Evolutionary conservation across 2,329 filamentous ascomycete species (phyloP).

Genomic region (Macrophomina tecta): DNA sequence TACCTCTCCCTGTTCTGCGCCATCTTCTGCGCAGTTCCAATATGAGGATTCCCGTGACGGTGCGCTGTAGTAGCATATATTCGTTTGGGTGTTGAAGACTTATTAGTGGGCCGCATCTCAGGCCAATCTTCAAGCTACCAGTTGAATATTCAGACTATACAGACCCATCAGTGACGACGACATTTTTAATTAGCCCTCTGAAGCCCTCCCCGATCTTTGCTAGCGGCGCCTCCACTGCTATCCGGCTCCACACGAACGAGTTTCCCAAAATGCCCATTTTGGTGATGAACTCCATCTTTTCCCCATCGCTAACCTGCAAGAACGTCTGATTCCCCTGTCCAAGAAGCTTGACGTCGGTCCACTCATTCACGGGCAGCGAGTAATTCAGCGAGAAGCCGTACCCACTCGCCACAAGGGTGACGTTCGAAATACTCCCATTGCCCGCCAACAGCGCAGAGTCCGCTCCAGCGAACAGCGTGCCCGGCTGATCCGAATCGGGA

Average conservation of each 20-base stretch:
- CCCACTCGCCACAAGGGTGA: constrained; percentile 48
- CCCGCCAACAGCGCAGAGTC: constrained; percentile 49
- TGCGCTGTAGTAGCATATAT: too few relatives aligned
- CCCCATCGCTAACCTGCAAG: constrained; percentile 39
- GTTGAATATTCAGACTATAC: neutral
- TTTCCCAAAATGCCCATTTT: constrained; percentile 52
- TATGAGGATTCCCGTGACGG: too few relatives aligned
- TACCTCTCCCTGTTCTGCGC: too few relatives aligned
- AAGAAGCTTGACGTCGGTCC: constrained; percentile 45
- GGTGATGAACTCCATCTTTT: constrained; percentile 46
- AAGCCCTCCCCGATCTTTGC: constrained; percentile 31
- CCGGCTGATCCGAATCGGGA: constrained; percentile 38
- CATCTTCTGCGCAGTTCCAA: too few relatives aligned
- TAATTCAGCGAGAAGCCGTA: constrained; percentile 50
- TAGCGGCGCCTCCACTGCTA: constrained; percentile 56
- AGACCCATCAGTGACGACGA: constrained; percentile 1
- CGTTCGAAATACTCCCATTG: constrained; percentile 36
- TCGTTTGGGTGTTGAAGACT: too few relatives aligned
- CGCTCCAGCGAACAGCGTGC: constrained; percentile 42
- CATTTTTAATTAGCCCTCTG: neutral
- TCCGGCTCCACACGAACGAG: constrained; percentile 49
- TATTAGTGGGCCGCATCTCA: too few relatives aligned
- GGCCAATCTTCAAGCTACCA: too few relatives aligned
- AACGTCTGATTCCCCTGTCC: constrained; percentile 47
- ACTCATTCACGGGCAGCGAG: constrained; percentile 45